Base-by-base conservation (phyloP, 1,284 basidiomycete genomes). In the Leccinum ponderosum region DNA sequence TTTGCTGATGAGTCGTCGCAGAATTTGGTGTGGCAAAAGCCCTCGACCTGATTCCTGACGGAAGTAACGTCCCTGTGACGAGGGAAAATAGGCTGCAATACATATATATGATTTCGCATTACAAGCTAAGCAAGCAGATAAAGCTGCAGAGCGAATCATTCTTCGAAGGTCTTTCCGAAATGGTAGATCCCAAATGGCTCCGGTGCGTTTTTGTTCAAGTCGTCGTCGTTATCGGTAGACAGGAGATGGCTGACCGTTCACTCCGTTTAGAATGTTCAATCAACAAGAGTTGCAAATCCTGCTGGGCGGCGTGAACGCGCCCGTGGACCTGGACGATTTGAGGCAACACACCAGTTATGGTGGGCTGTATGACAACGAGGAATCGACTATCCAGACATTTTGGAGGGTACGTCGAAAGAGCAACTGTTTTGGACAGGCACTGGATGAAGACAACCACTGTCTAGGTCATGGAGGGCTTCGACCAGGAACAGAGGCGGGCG, bases 161-260 rank as follows among this genome's bases (percentile, higher is more conserved):
- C 76, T 94, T 94, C 65, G 87, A 92, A 58, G 95, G 95, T 1
- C 76, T 97, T 42, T 89, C 87, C 8, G 92, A 95, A 68, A 90
- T 97, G 76, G 91, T 97, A 71, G 90, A 96, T 65, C 85, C 85
- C 1, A 92, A 93, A 68, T 97, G 94, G 94, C 80, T 97, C 31
- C 82, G 89, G 90, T 90, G 52, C 42, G 83, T 77, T 54, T 53
- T 5, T 11, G 14, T 3, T 8, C 51, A 51, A 31, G 57, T 22
- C 15, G 20, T 52, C 9, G 17, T 58, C 42, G 15, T 15, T 27
- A 37, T 55, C 6, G 25, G 17, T 47, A 17, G 51, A 20, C 12
- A 39, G 20, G 25, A 31, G 20, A 35, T 7, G 14, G 42, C 62
- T 68, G 35, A 65, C 33, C 56, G 33, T 52, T 62, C n/a, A 6